Evolutionary conservation across 805 yeast species (phyloP), one percentile per base, ranked within the genome.

Genomic region (Yarrowia hollandica): DNA sequence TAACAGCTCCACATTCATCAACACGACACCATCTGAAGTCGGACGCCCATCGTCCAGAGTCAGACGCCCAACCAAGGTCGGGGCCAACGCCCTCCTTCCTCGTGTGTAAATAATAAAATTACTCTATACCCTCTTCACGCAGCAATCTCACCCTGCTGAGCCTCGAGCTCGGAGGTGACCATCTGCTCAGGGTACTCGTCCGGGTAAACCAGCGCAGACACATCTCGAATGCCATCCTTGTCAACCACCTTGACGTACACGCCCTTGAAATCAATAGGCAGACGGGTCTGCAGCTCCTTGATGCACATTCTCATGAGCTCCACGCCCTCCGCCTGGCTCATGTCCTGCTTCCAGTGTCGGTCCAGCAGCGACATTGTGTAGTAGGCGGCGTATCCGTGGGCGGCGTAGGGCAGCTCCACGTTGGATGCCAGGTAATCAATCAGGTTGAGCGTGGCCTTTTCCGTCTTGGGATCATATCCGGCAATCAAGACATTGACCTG

Each of bases 301-400:
- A 88, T 77, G 74, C 97, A 90, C 69, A 78, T 69, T 63, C 82
- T 77, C 69, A 91, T 79, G 65, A 94, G 77, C 46, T 83, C 78
- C 61, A 92, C 69, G 2, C 97, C 99, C 62, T 90, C 92, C 34
- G 84, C 89, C 37, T 81, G 72, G 6, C 81, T 75, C 84, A 91
- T 81, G 66, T 84, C 91, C 39, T 83, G 78, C 70, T 85, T 81
- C 74, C 91, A 90, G 74, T 90, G 96, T 66, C 86, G 90, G 75
- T 94, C 99, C 65, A 94, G 78, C 64, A 92, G 76, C 1, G 98
- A 88, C 72, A 90, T 80, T 28, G 96, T 84, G 72, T 94, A 94
- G 74, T 92, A 94, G 1, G 95, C 96, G n/a, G 98, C 96, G 69
- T 94, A 94, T 11, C 99, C 99, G 71, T 94, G 99, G 1, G 98